Percentiles rank a stretch among this genome's conserved stretches.
Evolutionary conservation across 1,284 basidiomycete species (phyloP).

Genomic region (Pseudozyma hubeiensis): DNA sequence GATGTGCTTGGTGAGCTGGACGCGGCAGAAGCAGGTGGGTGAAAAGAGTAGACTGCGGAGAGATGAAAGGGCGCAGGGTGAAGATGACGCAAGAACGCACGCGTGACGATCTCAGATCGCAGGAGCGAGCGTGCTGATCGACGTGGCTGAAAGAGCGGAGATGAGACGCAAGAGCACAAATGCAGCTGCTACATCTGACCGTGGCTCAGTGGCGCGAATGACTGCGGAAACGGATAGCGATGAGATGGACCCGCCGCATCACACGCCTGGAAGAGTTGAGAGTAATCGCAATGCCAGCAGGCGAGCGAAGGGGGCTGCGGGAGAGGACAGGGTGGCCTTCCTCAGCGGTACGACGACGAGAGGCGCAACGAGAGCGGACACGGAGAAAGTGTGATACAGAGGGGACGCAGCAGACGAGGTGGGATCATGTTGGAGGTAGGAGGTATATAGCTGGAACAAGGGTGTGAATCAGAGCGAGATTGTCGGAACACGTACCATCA

Average conservation of each 20-base stretch:
- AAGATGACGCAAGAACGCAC: neutral
- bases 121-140: no score
- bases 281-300: neutral
- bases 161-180: no score
- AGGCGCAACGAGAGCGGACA: neutral
- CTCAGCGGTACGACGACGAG: neutral
- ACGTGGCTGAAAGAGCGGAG: no score
- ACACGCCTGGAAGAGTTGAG: neutral
- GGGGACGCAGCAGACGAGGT: conserved; percentile 1
- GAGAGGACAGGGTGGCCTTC: neutral
- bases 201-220: no score
- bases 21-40: conserved; percentile 1
- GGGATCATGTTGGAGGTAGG: conserved; percentile 10
- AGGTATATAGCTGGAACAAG: conserved; percentile 6
- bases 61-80: neutral
- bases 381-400: conserved; percentile 2
- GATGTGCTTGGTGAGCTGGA: conserved; percentile 1
- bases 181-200: no score
- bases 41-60: neutral
- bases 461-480: conserved; percentile 13
- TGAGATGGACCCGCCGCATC: no score
- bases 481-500: conserved; percentile 59
- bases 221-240: no score
- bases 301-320: neutral
- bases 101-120: no score